Base-by-base conservation (phyloP, 805 yeast species). In the Candida ficus region DNA sequence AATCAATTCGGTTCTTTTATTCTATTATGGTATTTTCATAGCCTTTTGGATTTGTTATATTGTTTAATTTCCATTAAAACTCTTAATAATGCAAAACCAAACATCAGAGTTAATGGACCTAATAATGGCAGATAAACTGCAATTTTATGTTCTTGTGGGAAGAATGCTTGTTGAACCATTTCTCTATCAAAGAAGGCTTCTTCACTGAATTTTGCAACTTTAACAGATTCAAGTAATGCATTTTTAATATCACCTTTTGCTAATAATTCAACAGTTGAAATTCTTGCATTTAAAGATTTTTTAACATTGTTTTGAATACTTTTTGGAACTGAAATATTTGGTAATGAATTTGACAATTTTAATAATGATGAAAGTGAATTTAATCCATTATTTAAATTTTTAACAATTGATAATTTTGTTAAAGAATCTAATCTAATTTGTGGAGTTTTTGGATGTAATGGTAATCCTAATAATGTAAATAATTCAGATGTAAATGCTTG, bases 91-190 rank as follows among this genome's bases (percentile, higher is more conserved):
- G 82, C 83, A 41, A 80, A 57, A 2, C 68, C 17, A 11, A 75
- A 57, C 18, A 93, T 89, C 20, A 91, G 75, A 2, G 75, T 64
- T 27, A 89, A 66, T 2, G 99, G 99, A 0, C 98, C 98, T 27
- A 90, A 60, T 33, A 91, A 65, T 0, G 99, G 99, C 56, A 88
- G 67, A 50, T 89, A 93, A 1, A 93, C 95, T 0, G 99, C 98
- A 54, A 93, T 70, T 60, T 87, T 90, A 58, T 91, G 99, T 60
- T 91, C 97, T 48, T 85, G 91, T 0, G 99, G 98, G 68, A 90
- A 88, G 60, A 85, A 89, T 41, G 83, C 87, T 57, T 91, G 97
- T 54, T 88, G 95, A 22, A 93, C 87, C 96, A 93, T 91, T 59
- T 83, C 90, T 52, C 86, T 85, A 51, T 91, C 95, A 60, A 91